Base-by-base conservation (phyloP, 2,329 filamentous ascomycete genomes). In the Clarireedia homoeocarpa region DNA sequence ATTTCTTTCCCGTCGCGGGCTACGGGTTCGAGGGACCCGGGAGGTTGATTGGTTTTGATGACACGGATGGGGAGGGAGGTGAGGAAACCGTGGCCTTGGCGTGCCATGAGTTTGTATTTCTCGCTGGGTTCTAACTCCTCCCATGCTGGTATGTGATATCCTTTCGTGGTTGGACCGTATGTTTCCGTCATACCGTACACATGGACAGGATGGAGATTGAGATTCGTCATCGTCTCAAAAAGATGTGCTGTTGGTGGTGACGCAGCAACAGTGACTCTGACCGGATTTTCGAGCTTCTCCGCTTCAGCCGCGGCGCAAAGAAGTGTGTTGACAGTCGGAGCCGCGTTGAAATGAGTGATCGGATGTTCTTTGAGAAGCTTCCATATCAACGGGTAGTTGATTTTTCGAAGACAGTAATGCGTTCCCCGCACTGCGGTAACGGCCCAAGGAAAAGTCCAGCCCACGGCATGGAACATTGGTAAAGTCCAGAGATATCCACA, bases 371-470 rank as follows among this genome's bases (percentile, higher is more conserved):
- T 95, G 36, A 99, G 75, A 4, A 99, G 74, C 49, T 81, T 81
- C 94, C 94, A 99, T 58, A 99, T 95, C 57, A 92, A 77, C 0
- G 89, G 83, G 69, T 99, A 99, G 72, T 97, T 91, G 62, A 99
- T 89, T 75, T 96, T 97, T 59, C 94, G 82, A 17, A 99, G 77
- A 66, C 91, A 96, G 69, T 96, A 91, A 71, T 97, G 91, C 3
- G 92, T 95, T n/a, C 92, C 94, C 59, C 94, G 80, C 4, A 94
- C 91, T 1, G 91, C 90, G 10, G 90, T 95, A n/a, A 96, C 81
- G 1, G 91, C 82, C 94, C 91, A 96, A 0, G 90, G 90, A 65
- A 92, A 95, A 1, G 89, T 64, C 66, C 66, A 68, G n/a, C 80
- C 84, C 50, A 83, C 74, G 34, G 83, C 82, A 64, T 86, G 84